Conservation (phyloP, 176 grass and related monocot genomes). For the Ensete ventricosum region DNA sequence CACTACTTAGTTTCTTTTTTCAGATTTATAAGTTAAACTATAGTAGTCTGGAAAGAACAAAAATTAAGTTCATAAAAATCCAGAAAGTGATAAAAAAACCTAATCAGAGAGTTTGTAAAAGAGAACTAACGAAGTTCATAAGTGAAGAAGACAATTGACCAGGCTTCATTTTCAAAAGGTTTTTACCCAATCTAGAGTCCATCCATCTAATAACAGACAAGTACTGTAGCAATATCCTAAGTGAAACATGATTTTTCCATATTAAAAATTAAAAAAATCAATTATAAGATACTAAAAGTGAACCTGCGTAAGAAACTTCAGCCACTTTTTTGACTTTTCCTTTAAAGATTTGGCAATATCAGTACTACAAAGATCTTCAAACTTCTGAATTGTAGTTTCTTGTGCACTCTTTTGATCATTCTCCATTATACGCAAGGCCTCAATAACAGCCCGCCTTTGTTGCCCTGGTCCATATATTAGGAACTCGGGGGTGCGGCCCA, state of each 20-base stretch:
- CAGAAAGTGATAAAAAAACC: neutral
- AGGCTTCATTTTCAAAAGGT: neutral
- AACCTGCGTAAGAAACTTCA: slow-evolving; percentile 84
- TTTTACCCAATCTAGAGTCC: neutral
- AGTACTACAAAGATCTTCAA: slow-evolving; percentile 22
- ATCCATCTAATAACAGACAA: neutral
- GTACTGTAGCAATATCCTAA: too few species aligned
- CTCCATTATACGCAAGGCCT: slow-evolving; percentile 56
- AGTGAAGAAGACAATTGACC: neutral
- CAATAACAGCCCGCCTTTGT: slow-evolving; percentile 81
- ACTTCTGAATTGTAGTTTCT: slow-evolving; percentile 36
- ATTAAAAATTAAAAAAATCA: neutral
- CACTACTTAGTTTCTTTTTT: neutral
- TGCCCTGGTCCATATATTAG: slow-evolving; percentile 89
- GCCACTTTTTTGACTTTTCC: slow-evolving; percentile 88
- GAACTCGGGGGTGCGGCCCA: slow-evolving; percentile 74
- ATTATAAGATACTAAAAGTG: neutral
- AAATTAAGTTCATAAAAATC: neutral
- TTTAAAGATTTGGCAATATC: slow-evolving; percentile 59
- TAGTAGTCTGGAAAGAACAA: neutral
- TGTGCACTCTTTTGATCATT: slow-evolving; percentile 29
- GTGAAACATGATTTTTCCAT: neutral
- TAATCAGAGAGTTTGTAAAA: neutral
- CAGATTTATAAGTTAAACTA: neutral
- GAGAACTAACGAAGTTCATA: neutral